Percentiles rank a stretch among this genome's conserved stretches.
phyloP scores from a whole-genome alignment of 345 rosid species.

The Pugionium cornutum region DNA sequence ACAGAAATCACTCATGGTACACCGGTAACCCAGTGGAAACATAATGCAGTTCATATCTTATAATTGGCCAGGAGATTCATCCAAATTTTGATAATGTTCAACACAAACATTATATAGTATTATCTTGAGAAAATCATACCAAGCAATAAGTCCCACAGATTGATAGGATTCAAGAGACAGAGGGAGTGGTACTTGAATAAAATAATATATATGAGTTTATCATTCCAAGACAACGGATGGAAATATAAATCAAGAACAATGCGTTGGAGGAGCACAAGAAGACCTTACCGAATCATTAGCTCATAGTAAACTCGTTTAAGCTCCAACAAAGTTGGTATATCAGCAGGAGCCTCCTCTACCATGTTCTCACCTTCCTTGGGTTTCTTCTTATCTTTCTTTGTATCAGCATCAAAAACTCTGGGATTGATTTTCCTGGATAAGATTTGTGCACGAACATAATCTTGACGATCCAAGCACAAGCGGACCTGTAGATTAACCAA shows the following conservation, averaged over 20 bases:
- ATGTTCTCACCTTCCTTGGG: constrained; percentile 83
- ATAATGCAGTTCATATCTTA: too few relatives aligned
- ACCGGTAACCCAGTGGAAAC: too few relatives aligned
- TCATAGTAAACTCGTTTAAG: constrained; percentile 82
- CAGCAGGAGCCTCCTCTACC: constrained; percentile 88
- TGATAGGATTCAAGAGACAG: too few relatives aligned
- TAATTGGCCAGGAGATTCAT: too few relatives aligned
- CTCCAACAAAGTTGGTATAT: constrained; percentile 78
- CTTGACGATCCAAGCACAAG: constrained; percentile 84
- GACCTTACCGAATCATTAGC: constrained; percentile 65
- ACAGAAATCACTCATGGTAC: too few relatives aligned
- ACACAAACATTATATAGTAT: too few relatives aligned
- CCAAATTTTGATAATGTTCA: too few relatives aligned
- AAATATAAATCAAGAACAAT: background rate
- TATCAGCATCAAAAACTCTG: constrained; percentile 71
- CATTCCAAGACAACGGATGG: too few relatives aligned
- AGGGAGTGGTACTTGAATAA: too few relatives aligned
- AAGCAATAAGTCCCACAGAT: too few relatives aligned
- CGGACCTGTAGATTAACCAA: constrained; percentile 58
- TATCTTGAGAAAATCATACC: too few relatives aligned
- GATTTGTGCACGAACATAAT: constrained; percentile 88
- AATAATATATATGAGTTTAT: too few relatives aligned
- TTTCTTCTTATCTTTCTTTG: constrained; percentile 73
- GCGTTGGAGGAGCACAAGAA: background rate
- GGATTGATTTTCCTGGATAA: constrained; percentile 86